Conservation (phyloP, 208 protist species). For the Angomonas deanei region DNA sequence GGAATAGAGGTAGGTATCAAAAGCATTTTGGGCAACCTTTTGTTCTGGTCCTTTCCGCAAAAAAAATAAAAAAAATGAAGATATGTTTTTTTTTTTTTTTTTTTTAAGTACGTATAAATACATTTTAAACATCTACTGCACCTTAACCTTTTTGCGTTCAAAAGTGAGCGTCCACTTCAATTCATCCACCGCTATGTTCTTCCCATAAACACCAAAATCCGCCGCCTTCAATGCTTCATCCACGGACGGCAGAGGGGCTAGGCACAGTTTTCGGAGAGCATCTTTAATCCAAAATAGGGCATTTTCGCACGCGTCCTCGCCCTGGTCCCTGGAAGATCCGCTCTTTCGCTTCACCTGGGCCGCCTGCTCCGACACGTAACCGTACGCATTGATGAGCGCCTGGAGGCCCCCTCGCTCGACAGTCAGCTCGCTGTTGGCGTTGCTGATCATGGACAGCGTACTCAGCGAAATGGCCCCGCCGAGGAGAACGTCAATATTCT, state of each 20-base stretch:
- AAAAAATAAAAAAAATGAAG: constrained; percentile 4
- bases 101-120: no score
- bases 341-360: neutral
- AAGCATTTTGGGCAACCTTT: neutral
- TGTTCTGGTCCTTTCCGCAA: neutral
- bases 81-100: no score
- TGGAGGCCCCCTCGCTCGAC: constrained; percentile 54
- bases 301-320: constrained; percentile 12
- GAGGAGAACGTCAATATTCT: constrained; percentile 58
- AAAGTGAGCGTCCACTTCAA: constrained; percentile 64
- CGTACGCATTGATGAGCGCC: constrained; percentile 42
- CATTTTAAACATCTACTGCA: neutral
- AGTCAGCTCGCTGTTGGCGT: constrained; percentile 54
- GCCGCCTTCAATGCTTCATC: constrained; percentile 22
- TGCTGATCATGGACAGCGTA: constrained; percentile 60
- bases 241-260: constrained; percentile 8
- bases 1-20: neutral
- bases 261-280: constrained; percentile 53
- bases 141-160: constrained; percentile 12
- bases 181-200: constrained; percentile 61
- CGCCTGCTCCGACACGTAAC: neutral
- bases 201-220: constrained; percentile 58
- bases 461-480: constrained; percentile 47
- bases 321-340: neutral
- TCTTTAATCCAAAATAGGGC: constrained; percentile 56